Conservation (phyloP, 257 asterid species). For the Forsythia suspensa region DNA sequence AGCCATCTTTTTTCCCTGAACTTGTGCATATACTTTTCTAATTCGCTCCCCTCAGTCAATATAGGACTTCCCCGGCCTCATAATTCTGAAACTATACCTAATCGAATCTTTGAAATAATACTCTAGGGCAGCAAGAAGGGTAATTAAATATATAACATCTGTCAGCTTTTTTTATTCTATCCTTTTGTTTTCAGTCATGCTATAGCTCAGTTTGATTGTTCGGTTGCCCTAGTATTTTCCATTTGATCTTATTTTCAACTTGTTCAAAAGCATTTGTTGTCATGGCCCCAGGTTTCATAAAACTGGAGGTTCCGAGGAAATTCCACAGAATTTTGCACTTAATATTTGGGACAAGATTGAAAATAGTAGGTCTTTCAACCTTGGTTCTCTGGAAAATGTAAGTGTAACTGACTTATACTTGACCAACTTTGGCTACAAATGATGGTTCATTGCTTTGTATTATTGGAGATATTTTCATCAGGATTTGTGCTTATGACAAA, state of each 20-base stretch:
- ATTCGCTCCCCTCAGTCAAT: background rate
- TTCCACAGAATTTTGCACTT: slow-evolving; percentile 58
- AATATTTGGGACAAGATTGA: slow-evolving; percentile 66
- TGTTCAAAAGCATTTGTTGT: slow-evolving; percentile 26
- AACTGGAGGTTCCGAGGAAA: slow-evolving; percentile 66
- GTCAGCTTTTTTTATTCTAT: background rate
- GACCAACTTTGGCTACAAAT: slow-evolving; percentile 4
- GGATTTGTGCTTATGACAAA: slow-evolving; percentile 19
- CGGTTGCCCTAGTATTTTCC: slow-evolving; percentile 7
- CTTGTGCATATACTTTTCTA: background rate
- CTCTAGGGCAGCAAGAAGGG: background rate
- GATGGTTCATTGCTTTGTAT: slow-evolving; percentile 18
- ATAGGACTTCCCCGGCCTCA: background rate
- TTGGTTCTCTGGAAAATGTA: slow-evolving; percentile 36
- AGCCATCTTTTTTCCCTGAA: background rate
- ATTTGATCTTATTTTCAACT: slow-evolving; percentile 16
- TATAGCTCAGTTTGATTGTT: background rate
- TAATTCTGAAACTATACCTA: background rate
- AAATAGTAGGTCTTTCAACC: slow-evolving; percentile 33
- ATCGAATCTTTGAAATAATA: background rate
- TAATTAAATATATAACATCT: background rate
- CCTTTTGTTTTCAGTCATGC: slow-evolving; percentile 2
- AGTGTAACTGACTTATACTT: slow-evolving; percentile 33
- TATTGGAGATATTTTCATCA: slow-evolving; percentile 16
- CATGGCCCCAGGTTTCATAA: slow-evolving; percentile 55